Conservation (phyloP, 1,284 basidiomycete species). For the Trametes polyzona region DNA sequence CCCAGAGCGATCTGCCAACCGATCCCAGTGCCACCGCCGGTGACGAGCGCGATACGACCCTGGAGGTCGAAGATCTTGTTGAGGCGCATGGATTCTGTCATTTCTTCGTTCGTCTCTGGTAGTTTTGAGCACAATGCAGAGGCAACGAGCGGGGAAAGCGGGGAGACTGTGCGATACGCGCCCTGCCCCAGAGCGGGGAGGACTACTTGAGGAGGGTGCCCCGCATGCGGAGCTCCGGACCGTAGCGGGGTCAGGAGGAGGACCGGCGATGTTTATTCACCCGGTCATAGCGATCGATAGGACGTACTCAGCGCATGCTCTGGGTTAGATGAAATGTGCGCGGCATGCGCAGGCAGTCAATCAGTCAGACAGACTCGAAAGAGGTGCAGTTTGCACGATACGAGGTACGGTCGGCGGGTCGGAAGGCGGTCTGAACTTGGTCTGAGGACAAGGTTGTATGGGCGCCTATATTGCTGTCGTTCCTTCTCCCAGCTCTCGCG, state of each 20-base stretch:
- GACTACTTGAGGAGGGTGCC: background rate
- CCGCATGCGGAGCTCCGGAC: constrained; percentile 6
- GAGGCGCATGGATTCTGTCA: constrained; percentile 27
- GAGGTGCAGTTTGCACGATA: too few relatives aligned
- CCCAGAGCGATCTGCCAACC: constrained; percentile 76
- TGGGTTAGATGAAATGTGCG: background rate
- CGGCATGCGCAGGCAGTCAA: too few relatives aligned
- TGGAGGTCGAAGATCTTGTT: constrained; percentile 59
- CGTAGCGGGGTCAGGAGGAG: background rate
- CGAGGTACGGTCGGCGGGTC: too few relatives aligned
- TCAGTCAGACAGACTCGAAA: background rate
- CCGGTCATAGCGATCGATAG: background rate
- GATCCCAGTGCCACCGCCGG: constrained; percentile 83
- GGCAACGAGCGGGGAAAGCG: background rate
- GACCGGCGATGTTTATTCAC: background rate
- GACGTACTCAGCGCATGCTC: background rate
- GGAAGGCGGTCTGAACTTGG: too few relatives aligned
- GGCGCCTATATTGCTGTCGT: background rate
- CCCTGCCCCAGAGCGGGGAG: too few relatives aligned
- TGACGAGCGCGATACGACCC: constrained; percentile 71
- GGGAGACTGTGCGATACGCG: too few relatives aligned
- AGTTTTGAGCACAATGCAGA: too few relatives aligned
- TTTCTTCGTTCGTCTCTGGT: background rate
- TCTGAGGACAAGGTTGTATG: background rate
- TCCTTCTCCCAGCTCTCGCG: background rate